Evolutionary conservation across 2,329 filamentous ascomycete species (phyloP), one percentile per base, ranked within the genome.

Genomic region (Colletotrichum sp.): DNA sequence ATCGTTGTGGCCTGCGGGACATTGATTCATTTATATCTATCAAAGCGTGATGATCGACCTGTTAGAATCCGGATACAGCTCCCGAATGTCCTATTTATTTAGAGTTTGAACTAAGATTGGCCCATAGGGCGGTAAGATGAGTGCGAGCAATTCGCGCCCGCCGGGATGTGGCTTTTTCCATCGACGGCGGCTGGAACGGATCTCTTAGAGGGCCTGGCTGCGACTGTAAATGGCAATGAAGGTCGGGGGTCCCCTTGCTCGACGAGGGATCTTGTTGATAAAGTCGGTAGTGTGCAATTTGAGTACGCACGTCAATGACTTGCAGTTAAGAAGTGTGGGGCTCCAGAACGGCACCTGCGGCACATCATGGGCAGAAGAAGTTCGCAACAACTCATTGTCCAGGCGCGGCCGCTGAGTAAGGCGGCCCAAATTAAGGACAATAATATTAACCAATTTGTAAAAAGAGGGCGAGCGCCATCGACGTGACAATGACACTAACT

Each of bases 61-160:
- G 18, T 0, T 0, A 6, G 39, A 48, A n/a, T 0, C 2, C 39
- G 6, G 9, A n/a, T n/a, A n/a, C 18, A n/a, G 9, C 18, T n/a
- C 5, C 9, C 18, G 6, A 48, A n/a, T 2, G 4, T n/a, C 0
- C 39, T 44, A 12, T 6, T n/a, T 44, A 44, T 44, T 44, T 44
- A 44, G 39, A 44, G 39, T 44, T 44, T n/a, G 39, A 6, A 44
- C 39, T 44, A 44, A 44, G 3, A 6, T 44, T 44, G 39, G 39
- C 0, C 39, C 9, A 0, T 44, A n/a, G 39, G 39, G 18, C 8
- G 39, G 18, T 44, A 44, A 10, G 39, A 44, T 44, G 39, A 44
- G 16, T 2, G 18, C 39, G 39, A 44, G 16, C 18, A n/a, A 39
- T 9, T 39, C 36, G 36, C 36, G 36, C 36, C 36, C 36, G 16